Evolutionary conservation across 352 stramenopile species (phyloP), one percentile per base, ranked within the genome.

Genomic region (Phytophthora parvispora): DNA sequence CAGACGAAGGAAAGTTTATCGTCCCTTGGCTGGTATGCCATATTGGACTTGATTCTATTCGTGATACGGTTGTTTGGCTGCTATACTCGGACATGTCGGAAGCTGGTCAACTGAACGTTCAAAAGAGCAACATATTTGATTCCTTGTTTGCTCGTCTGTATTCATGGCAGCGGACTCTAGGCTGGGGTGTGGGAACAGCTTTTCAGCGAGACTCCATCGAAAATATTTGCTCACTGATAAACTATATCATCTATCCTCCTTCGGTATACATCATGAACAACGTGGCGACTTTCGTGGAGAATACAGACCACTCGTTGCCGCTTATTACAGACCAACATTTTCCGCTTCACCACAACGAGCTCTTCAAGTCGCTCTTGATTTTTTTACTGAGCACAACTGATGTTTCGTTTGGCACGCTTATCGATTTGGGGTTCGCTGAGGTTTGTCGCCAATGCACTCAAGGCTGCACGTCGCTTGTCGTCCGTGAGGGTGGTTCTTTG

Each of bases 181-280:
- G 86, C 45, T 96, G 89, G 89, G 89, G 87, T 42, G 84, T 96
- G 12, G 89, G 89, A 18, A 94, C 89, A 18, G 63, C 83, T 4
- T 96, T 94, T 75, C 89, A 96, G 61, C 86, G 89, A 22, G 89
- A 96, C 59, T 94, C 89, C 20, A 83, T 96, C 60, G 89, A 96
- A 60, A 96, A 96, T 42, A 95, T 95, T 72, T 96, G 89, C 62
- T 85, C 76, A 20, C 52, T 95, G 53, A 58, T 94, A 59, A 96
- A 96, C 62, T 96, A 95, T 65, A 94, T 95, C 62, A 84, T 96
- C 40, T 94, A 92, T 58, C 89, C 89, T 18, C 89, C 89, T 36
- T 90, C 87, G 10, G 86, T 96, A 34, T 96, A 94, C 64, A 89
- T 96, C 54, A 92, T 96, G 83, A 89, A 84, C 60, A 83, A 92